Evolutionary conservation across 352 stramenopile genomes (phyloP).

Genomic region (Globisporangium nunn): DNA sequence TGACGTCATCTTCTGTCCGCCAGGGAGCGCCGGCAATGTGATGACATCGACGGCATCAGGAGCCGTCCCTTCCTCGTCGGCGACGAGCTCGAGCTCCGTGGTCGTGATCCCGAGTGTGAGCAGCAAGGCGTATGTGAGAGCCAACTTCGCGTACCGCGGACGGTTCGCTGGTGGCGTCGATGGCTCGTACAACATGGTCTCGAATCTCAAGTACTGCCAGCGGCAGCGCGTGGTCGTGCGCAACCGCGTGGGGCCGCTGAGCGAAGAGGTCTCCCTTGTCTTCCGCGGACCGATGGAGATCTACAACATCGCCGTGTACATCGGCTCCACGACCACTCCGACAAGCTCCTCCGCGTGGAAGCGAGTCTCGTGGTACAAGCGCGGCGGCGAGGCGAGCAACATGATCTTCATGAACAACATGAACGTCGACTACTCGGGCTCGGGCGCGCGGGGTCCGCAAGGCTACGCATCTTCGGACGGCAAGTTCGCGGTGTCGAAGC

Average conservation of each 20-base stretch:
- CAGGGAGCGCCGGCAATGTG: background rate
- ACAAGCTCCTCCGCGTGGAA: constrained; percentile 26
- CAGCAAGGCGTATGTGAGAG: constrained; percentile 6
- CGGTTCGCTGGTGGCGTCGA: constrained; percentile 6
- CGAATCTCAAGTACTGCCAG: constrained; percentile 6
- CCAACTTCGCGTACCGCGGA: constrained; percentile 9
- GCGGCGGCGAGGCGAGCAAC: constrained; percentile 30
- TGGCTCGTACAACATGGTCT: constrained; percentile 15
- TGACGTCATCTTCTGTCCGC: constrained; percentile 31
- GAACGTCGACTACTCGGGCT: constrained; percentile 53
- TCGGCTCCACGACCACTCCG: constrained; percentile 5
- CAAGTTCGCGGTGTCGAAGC: constrained; percentile 11
- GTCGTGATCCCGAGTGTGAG: constrained; percentile 3
- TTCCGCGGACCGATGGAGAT: constrained; percentile 61
- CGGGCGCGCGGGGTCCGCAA: constrained; percentile 36
- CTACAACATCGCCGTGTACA: constrained; percentile 55
- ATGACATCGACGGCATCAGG: background rate
- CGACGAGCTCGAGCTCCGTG: background rate
- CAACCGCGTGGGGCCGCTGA: constrained; percentile 31
- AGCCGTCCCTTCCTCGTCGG: background rate
- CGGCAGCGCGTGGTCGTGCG: constrained; percentile 3
- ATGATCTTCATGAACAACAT: constrained; percentile 76
- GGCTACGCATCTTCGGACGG: constrained; percentile 43
- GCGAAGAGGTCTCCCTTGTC: constrained; percentile 51
- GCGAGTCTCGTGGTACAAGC: constrained; percentile 46